phyloP scores from a whole-genome alignment of 1,139 yeast genomes.

The Saccharomyces hybrid region DNA sequence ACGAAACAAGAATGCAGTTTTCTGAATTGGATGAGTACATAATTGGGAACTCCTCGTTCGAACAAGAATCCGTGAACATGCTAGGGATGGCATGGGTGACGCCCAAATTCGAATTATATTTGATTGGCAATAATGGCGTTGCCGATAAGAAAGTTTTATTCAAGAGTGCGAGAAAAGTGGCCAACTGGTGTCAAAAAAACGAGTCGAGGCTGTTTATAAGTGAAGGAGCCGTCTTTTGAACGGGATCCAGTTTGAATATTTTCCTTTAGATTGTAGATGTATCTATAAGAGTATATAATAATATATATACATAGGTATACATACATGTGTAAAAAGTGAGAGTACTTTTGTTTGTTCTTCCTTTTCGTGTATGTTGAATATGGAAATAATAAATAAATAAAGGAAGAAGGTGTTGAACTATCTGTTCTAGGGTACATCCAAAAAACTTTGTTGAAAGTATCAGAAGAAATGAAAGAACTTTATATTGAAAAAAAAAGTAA shows the following conservation, averaged over 20 bases:
- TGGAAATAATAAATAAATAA: background rate
- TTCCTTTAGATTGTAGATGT: background rate
- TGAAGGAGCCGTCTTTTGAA: no score
- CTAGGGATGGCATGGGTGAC: constrained; percentile 52
- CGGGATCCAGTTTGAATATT: no score
- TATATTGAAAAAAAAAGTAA: no score
- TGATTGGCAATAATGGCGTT: constrained; percentile 44
- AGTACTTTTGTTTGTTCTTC: constrained; percentile 1
- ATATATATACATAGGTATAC: background rate
- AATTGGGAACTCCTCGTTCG: constrained; percentile 8
- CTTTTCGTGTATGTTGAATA: background rate
- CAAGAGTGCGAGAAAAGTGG: constrained; percentile 46
- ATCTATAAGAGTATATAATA: background rate
- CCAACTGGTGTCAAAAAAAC: constrained; percentile 50
- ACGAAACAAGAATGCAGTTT: constrained; percentile 2
- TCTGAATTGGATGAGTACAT: constrained; percentile 4
- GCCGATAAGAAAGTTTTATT: constrained; percentile 42
- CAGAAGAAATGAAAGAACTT: constrained; percentile 1
- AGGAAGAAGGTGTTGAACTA: constrained; percentile 3
- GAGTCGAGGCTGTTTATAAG: constrained; percentile 53
- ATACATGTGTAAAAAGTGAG: no score
- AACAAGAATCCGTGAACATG: constrained; percentile 30
- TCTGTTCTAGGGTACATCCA: no score
- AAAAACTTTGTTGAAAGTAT: constrained; percentile 1
- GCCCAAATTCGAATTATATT: constrained; percentile 48